Evolutionary conservation across 768 basidiomycete species (phyloP), one percentile per base, ranked within the genome.

Genomic region (Rhizopogon sp.): DNA sequence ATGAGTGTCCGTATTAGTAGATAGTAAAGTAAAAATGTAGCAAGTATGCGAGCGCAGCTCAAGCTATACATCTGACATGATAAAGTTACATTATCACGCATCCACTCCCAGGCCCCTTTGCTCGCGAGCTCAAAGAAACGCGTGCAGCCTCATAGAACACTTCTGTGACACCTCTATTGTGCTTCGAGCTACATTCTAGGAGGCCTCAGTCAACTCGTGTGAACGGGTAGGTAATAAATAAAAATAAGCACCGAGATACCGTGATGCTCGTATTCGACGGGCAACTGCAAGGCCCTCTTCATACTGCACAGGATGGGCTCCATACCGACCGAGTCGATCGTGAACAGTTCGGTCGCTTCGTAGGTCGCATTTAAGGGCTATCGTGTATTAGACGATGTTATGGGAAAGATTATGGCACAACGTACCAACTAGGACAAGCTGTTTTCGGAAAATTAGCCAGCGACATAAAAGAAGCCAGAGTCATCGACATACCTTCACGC

Each of bases 101-200:
- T 47, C 77, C 70, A 28, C 70, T 67, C 42, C 79, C 79, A 35
- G 85, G 68, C 7, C 85, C 84, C 67, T 84, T 88, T n/a, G 85
- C 72, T 43, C 87, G 79, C 22, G 87, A 87, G 58, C 80, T 83
- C 54, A 94, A 71, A 28, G 91, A 90, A 10, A 93, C 90, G 2
- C 91, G 83, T 0, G 91, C 92, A 5, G 90, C 90, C 67, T 98
- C 96, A 60, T 90, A 82, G 64, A 98, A 94, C 8, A 95, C 93
- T 67, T 98, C 95, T 29, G 83, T 78, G 10, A 98, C 94, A 4
- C 96, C 96, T 46, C 96, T 83, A 61, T 97, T 95, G 65, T 96
- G 93, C 70, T 98, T 98, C 7, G 96, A 94, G 59, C 93, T 96
- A 67, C 96, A 98, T 77, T 98, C 95, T 97, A 63, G 3, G 39